Conservation (phyloP, 1,284 basidiomycete species). For the Malassezia yamatoensis region DNA sequence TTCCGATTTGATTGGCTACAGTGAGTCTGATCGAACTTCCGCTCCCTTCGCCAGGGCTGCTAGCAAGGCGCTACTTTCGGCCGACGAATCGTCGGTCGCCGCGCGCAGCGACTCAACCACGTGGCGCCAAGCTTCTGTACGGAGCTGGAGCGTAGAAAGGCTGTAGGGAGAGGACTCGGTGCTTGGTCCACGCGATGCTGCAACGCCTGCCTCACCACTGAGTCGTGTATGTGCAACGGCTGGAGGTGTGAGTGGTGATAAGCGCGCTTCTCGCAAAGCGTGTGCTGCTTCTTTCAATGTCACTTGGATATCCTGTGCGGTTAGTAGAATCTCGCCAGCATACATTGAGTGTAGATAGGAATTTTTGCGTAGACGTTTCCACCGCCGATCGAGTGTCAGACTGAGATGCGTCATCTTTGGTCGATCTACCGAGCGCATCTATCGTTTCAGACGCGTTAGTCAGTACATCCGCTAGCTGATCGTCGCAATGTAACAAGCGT, state of each 20-base stretch:
- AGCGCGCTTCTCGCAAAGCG: constrained; percentile 17
- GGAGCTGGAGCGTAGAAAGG: constrained; percentile 14
- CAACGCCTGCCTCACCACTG: constrained; percentile 15
- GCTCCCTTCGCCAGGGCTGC: constrained; percentile 1
- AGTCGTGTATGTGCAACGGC: constrained; percentile 12
- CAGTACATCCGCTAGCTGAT: constrained; percentile 13
- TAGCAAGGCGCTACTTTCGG: not conserved
- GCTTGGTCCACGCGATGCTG: constrained; percentile 6
- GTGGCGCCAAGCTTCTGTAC: constrained; percentile 14
- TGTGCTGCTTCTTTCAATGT: constrained; percentile 15
- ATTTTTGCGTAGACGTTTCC: constrained; percentile 7
- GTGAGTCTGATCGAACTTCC: not conserved
- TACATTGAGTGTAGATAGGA: constrained; percentile 12
- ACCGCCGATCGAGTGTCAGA: not conserved
- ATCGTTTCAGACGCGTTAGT: not conserved
- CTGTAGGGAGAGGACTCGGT: constrained; percentile 1
- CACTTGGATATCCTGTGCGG: constrained; percentile 15
- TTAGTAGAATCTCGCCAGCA: not conserved
- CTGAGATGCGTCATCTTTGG: not conserved
- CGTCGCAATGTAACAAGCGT: constrained; percentile 16
- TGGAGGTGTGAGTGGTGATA: constrained; percentile 13
- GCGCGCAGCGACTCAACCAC: constrained; percentile 8
- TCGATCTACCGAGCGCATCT: not conserved
- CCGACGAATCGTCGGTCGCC: not conserved
- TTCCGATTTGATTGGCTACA: not conserved